phyloP scores from a whole-genome alignment of 208 protist species.

The Leishmania tropica region DNA sequence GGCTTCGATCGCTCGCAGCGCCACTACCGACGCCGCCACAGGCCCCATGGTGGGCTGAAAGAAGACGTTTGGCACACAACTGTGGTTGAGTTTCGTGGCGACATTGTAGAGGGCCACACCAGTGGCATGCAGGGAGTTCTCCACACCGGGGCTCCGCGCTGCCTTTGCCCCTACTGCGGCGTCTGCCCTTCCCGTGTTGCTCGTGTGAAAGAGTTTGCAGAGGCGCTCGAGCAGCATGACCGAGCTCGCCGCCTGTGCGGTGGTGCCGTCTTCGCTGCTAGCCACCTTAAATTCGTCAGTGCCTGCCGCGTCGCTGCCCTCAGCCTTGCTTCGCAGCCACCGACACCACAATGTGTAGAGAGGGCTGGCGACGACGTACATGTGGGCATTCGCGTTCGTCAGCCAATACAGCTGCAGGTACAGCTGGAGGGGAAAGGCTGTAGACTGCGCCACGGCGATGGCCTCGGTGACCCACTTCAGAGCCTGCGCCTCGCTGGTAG shows the following conservation, averaged over 20 bases:
- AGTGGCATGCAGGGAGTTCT: constrained; percentile 19
- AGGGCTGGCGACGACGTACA: constrained; percentile 48
- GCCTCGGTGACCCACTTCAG: background rate
- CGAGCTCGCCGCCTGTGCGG: background rate
- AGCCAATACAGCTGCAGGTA: constrained; percentile 54
- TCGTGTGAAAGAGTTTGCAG: constrained; percentile 8
- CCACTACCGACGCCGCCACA: constrained; percentile 38
- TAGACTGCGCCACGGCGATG: constrained; percentile 4
- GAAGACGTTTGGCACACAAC: constrained; percentile 51
- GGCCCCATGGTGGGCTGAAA: constrained; percentile 41
- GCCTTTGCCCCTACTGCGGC: background rate
- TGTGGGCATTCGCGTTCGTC: constrained; percentile 56
- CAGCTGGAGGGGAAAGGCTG: constrained; percentile 42
- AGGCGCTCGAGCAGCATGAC: constrained; percentile 7
- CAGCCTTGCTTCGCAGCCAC: constrained; percentile 2
- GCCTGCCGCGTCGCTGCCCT: background rate
- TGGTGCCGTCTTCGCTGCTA: background rate
- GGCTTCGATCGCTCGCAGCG: constrained; percentile 31
- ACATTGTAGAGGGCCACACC: constrained; percentile 52
- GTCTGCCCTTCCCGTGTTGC: background rate
- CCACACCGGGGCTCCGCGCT: background rate
- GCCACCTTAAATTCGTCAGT: background rate
- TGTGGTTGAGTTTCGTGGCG: constrained; percentile 65
- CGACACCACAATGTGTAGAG: constrained; percentile 46
- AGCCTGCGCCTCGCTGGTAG: background rate